Conservation (phyloP, 75 land plant species). For the Selaginella moellendorffii region DNA sequence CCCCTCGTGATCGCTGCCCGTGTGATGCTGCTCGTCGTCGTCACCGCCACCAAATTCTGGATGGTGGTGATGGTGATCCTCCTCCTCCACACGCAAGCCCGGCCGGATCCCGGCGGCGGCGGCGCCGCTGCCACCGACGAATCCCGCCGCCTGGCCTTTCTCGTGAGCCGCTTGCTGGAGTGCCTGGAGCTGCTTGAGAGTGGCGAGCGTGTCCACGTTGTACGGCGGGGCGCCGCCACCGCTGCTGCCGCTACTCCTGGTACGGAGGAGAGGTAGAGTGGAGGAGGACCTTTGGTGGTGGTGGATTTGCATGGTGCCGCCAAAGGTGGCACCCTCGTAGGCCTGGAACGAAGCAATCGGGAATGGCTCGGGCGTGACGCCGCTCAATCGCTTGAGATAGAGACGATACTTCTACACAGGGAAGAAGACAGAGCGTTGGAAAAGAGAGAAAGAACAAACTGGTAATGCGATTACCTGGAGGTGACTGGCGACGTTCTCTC, state of each 20-base stretch:
- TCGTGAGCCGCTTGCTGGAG: not conserved
- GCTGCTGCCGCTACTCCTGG: not conserved
- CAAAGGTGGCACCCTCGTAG: constrained; percentile 26
- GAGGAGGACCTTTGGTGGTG: too few relatives aligned
- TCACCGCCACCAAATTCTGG: too few relatives aligned
- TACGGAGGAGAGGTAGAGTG: not conserved
- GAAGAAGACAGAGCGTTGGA: too few relatives aligned
- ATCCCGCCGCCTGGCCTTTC: too few relatives aligned
- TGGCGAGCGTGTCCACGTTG: not conserved
- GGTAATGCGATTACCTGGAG: not conserved
- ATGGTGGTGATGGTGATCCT: too few relatives aligned
- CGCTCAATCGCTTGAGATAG: constrained; percentile 64
- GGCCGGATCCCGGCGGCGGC: too few relatives aligned
- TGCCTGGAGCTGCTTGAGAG: not conserved
- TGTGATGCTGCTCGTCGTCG: too few relatives aligned
- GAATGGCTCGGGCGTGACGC: constrained; percentile 36
- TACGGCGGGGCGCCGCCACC: too few relatives aligned
- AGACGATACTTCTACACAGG: constrained; percentile 78
- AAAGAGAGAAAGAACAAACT: too few relatives aligned
- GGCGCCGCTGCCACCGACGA: too few relatives aligned
- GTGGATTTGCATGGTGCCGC: constrained; percentile 34
- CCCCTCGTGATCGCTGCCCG: too few relatives aligned
- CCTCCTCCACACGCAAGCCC: too few relatives aligned
- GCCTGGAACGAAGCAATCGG: constrained; percentile 45
- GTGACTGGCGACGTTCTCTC: constrained; percentile 8